Evolutionary conservation across 495 filamentous ascomycete species (phyloP).

Genomic region (Penicillium canescens): DNA sequence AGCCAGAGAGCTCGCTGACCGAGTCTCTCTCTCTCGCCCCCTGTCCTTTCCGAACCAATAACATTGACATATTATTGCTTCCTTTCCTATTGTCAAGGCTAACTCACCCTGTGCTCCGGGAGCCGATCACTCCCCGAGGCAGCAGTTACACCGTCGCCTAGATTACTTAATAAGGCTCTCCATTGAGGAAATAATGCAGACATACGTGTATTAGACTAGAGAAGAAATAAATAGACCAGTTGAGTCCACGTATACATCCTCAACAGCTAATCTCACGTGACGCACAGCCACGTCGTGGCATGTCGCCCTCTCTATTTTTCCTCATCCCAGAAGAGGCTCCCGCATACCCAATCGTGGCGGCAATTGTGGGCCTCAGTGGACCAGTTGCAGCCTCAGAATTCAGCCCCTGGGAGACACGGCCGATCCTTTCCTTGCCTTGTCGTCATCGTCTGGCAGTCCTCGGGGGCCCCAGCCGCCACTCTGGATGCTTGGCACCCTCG

Average conservation of each 20-base stretch:
- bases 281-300: neutral
- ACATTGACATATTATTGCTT: no score
- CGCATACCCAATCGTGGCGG: constrained; percentile 8
- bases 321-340: neutral
- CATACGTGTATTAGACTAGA: no score
- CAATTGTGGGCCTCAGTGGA: neutral
- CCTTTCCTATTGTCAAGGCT: no score
- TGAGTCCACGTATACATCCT: neutral
- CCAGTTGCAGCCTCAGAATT: constrained; percentile 5
- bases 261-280: neutral
- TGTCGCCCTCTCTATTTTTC: neutral
- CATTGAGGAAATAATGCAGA: no score
- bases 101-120: no score
- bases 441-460: constrained; percentile 21
- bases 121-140: no score
- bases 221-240: neutral
- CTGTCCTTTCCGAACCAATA: no score
- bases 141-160: no score
- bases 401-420: constrained; percentile 14
- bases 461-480: constrained; percentile 7
- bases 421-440: constrained; percentile 21
- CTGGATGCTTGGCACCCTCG: neutral
- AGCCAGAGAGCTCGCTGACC: no score
- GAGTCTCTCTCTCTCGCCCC: no score
- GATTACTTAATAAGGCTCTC: no score